Evolutionary conservation across 257 asterid species (phyloP).

Genomic region (Solanum dulcamara): DNA sequence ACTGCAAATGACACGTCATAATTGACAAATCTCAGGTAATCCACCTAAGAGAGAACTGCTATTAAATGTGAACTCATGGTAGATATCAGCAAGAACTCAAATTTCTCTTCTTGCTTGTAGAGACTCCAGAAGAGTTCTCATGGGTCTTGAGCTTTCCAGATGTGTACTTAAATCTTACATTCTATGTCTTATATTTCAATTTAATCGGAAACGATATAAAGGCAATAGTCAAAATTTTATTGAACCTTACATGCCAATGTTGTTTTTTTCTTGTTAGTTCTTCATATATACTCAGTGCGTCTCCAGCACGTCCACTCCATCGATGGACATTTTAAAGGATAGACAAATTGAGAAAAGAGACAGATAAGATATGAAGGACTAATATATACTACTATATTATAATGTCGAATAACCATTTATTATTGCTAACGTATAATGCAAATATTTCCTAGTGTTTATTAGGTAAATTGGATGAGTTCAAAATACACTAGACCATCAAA

Average conservation of each 20-base stretch:
- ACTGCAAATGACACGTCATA: neutral
- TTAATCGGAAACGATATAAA: neutral
- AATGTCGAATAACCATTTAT: neutral
- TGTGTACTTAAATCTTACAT: neutral
- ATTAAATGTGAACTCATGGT: neutral
- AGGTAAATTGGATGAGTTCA: neutral
- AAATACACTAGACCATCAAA: neutral
- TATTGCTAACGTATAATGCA: neutral
- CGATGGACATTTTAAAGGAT: neutral
- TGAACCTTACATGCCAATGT: neutral
- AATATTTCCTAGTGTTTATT: neutral
- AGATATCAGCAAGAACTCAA: neutral
- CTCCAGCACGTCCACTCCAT: neutral
- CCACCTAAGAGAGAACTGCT: neutral
- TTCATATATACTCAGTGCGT: neutral
- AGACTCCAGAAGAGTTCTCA: neutral
- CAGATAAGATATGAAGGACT: neutral
- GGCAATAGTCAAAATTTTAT: neutral
- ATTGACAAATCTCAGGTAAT: neutral
- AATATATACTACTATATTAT: neutral
- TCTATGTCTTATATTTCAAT: neutral
- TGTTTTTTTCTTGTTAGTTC: neutral
- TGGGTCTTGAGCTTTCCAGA: neutral
- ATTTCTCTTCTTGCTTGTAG: neutral
- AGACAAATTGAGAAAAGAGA: neutral